Conservation (phyloP, 106 monocot genomes). For the Phalaenopsis aphrodite region DNA sequence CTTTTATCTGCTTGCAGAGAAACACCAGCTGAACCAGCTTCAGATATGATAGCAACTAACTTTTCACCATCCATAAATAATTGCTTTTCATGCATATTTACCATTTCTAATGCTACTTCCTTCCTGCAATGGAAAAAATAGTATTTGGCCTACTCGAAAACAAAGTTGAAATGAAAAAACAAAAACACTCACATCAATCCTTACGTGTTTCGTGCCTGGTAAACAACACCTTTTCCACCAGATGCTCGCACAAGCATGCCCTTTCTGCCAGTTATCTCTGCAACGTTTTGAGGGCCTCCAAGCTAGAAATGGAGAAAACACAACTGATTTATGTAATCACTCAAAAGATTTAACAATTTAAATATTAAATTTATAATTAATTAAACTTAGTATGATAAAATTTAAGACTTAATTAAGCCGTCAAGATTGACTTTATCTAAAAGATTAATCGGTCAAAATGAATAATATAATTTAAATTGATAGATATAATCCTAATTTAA, state of each 20-base stretch:
- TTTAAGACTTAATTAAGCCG: no score
- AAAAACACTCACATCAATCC: slow-evolving; percentile 13
- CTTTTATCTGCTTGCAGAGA: slow-evolving; percentile 97
- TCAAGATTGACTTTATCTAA: no score
- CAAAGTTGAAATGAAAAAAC: neutral
- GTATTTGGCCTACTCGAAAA: neutral
- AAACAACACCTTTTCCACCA: slow-evolving; percentile 91
- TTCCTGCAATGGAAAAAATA: slow-evolving; percentile 48
- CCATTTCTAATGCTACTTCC: slow-evolving; percentile 95
- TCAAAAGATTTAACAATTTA: neutral
- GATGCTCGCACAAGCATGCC: slow-evolving; percentile 91
- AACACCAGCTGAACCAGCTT: slow-evolving; percentile 98
- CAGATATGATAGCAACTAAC: slow-evolving; percentile 89
- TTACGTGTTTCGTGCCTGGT: slow-evolving; percentile 90
- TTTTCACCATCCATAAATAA: slow-evolving; percentile 98
- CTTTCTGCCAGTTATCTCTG: slow-evolving; percentile 95
- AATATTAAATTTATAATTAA: no score
- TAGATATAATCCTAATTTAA: no score
- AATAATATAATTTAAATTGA: no score
- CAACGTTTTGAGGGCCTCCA: slow-evolving; percentile 93
- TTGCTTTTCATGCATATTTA: slow-evolving; percentile 97
- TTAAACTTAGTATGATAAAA: no score
- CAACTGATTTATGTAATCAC: neutral
- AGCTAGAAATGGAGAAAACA: slow-evolving; percentile 34
- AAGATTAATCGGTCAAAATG: no score